A percentile compares a stretch with the other conserved stretches of the same genome.
These are phyloP conservation scores for Clitopilus hobsonii DNA, from an alignment of 768 basidiomycete species.

Conservation along the genomic window DNA sequence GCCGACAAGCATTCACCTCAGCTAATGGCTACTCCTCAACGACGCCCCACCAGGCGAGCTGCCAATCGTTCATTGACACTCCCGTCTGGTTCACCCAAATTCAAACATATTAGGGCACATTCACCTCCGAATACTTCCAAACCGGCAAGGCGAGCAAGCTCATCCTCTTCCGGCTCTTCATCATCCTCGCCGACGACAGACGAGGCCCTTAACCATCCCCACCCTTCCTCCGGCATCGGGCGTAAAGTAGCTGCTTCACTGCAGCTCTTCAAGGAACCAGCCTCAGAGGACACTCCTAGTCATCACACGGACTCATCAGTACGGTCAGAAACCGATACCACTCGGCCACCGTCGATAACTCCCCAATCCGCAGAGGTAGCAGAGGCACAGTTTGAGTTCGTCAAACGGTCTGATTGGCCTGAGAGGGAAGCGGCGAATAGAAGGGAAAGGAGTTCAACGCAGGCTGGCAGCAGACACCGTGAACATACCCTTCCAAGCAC, in stretches of 20 bases:
- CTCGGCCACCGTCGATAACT: constrained; percentile 26
- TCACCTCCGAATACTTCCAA: constrained; percentile 22
- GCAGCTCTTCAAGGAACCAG: constrained; percentile 78
- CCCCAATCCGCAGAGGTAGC: constrained; percentile 50
- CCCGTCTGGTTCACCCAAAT: constrained; percentile 1
- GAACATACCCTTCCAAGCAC: constrained; percentile 20
- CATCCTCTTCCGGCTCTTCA: constrained; percentile 30
- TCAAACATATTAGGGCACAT: background rate
- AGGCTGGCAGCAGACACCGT: constrained; percentile 24
- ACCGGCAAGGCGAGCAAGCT: constrained; percentile 12
- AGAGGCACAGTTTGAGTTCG: constrained; percentile 72
- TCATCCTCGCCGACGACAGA: constrained; percentile 21
- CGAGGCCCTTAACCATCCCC: constrained; percentile 4
- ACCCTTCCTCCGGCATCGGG: constrained; percentile 48
- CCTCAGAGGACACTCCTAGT: constrained; percentile 31
- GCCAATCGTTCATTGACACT: constrained; percentile 24
- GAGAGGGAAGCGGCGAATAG: constrained; percentile 71
- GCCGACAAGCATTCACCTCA: background rate
- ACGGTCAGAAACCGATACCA: constrained; percentile 20
- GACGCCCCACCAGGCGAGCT: constrained; percentile 13
- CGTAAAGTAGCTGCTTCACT: constrained; percentile 82
- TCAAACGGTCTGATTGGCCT: constrained; percentile 83
- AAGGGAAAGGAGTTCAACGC: constrained; percentile 64
- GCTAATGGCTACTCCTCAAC: constrained; percentile 14
- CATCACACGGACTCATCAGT: constrained; percentile 24